Conservation (phyloP, 257 asterid genomes). For the Paulownia fortunei region DNA sequence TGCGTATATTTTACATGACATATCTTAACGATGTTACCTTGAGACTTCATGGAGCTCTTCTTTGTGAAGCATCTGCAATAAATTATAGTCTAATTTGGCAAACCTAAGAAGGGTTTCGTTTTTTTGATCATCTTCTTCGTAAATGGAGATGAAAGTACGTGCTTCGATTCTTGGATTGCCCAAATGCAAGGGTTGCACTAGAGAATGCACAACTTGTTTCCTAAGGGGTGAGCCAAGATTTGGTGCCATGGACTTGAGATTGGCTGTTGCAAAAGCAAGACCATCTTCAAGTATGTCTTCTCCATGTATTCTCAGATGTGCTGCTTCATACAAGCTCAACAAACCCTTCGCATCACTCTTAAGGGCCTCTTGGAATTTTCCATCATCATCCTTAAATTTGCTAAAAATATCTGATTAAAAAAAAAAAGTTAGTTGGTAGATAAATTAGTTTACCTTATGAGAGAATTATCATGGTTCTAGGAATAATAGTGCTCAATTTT, state of each 20-base stretch:
- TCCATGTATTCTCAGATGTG: no score
- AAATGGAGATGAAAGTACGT: constrained; percentile 18
- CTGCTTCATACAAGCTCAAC: constrained; percentile 44
- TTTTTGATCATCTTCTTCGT: constrained; percentile 25
- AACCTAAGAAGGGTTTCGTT: constrained; percentile 25
- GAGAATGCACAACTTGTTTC: constrained; percentile 35
- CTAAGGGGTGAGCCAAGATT: background rate
- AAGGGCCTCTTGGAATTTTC: constrained; percentile 6
- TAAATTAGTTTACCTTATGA: no score
- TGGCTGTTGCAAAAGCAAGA: background rate
- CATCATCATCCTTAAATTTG: constrained; percentile 20
- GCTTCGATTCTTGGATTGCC: constrained; percentile 33
- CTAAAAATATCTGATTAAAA: constrained; percentile 26
- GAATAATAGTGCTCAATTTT: no score
- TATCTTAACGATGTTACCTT: constrained; percentile 27
- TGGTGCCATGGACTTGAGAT: background rate
- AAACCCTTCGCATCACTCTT: constrained; percentile 16
- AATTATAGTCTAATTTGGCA: constrained; percentile 40
- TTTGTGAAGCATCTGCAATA: no score
- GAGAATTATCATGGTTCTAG: no score
- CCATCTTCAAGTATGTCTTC: constrained; percentile 44
- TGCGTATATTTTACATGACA: no score
- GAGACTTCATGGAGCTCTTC: constrained; percentile 30
- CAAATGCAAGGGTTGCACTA: constrained; percentile 30
- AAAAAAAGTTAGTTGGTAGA: no score